Conservation (phyloP, 148 eudicot species). For the Amaranthus palmeri region DNA sequence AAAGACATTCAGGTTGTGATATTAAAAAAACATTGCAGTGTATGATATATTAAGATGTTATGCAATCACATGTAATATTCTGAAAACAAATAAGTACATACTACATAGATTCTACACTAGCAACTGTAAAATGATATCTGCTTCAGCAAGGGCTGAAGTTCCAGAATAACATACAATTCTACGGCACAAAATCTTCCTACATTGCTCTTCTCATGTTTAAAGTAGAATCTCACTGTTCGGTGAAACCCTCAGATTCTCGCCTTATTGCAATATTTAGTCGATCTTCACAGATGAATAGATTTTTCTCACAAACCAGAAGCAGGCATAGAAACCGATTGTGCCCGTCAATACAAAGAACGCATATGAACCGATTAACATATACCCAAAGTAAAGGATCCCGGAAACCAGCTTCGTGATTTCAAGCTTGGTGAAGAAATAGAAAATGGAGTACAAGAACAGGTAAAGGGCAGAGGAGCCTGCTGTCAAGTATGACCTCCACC, state of each 20-base stretch:
- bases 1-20: too few relatives aligned
- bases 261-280: conserved; percentile 19
- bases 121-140: conserved; percentile 12
- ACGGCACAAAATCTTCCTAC: conserved; percentile 19
- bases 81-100: conserved; percentile 23
- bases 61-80: conserved; percentile 19
- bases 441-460: conserved; percentile 48
- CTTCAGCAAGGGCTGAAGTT: conserved; percentile 10
- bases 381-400: conserved; percentile 43
- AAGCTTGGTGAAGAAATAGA: conserved; percentile 51
- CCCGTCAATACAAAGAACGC: conserved; percentile 45
- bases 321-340: conserved; percentile 40
- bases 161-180: conserved; percentile 11
- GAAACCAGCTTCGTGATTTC: conserved; percentile 46
- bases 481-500: conserved; percentile 56
- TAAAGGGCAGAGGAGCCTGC: conserved; percentile 51
- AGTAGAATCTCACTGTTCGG: conserved; percentile 18
- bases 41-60: conserved; percentile 18
- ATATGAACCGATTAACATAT: conserved; percentile 42
- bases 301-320: conserved; percentile 48
- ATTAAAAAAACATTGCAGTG: conserved; percentile 4
- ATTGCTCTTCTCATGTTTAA: conserved; percentile 6
- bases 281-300: conserved; percentile 48
- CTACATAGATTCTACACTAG: conserved; percentile 21
- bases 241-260: conserved; percentile 5